These are phyloP conservation scores for Xylariaceae sp. DNA, from an alignment of 2,329 filamentous ascomycete species.

Conservation along the genomic window DNA sequence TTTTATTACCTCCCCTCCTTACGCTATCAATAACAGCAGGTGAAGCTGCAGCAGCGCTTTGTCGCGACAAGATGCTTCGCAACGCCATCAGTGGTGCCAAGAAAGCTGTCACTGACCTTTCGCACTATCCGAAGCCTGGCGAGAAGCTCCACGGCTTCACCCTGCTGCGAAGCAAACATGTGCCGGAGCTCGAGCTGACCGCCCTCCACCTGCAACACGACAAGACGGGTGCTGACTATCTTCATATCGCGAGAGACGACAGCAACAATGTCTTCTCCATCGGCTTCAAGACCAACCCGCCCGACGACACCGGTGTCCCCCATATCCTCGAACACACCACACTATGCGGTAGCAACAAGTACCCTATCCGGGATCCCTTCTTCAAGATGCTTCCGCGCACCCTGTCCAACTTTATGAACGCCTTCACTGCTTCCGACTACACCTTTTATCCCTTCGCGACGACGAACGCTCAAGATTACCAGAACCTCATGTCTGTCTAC, in stretches of 20 bases:
- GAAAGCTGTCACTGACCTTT: slow-evolving; percentile 67
- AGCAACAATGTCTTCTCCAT: slow-evolving; percentile 99
- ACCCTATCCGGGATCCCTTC: slow-evolving; percentile 96
- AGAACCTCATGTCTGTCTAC: slow-evolving; percentile 93
- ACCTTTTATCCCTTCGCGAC: slow-evolving; percentile 98
- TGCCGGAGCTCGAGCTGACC: slow-evolving; percentile 88
- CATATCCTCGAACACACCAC: slow-evolving; percentile 98
- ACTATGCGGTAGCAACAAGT: slow-evolving; percentile 91
- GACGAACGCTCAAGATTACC: slow-evolving; percentile 90
- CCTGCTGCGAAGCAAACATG: slow-evolving; percentile 77
- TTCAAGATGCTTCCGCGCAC: slow-evolving; percentile 99
- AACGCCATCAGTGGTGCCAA: slow-evolving; percentile 40
- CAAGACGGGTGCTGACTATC: slow-evolving; percentile 90
- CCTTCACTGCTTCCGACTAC: slow-evolving; percentile 92
- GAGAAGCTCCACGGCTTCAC: slow-evolving; percentile 92
- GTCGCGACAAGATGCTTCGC: slow-evolving; percentile 38
- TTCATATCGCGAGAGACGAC: slow-evolving; percentile 91
- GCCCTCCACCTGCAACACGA: slow-evolving; percentile 87
- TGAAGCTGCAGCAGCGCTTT: slow-evolving; percentile 1
- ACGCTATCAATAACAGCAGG: no score
- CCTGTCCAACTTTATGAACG: slow-evolving; percentile 99
- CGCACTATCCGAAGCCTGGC: slow-evolving; percentile 69
- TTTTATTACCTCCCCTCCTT: background rate
- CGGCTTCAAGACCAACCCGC: slow-evolving; percentile 97
- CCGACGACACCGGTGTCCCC: slow-evolving; percentile 89